Conservation (phyloP, 1,284 basidiomycete genomes). For the Trametes pubescens region DNA sequence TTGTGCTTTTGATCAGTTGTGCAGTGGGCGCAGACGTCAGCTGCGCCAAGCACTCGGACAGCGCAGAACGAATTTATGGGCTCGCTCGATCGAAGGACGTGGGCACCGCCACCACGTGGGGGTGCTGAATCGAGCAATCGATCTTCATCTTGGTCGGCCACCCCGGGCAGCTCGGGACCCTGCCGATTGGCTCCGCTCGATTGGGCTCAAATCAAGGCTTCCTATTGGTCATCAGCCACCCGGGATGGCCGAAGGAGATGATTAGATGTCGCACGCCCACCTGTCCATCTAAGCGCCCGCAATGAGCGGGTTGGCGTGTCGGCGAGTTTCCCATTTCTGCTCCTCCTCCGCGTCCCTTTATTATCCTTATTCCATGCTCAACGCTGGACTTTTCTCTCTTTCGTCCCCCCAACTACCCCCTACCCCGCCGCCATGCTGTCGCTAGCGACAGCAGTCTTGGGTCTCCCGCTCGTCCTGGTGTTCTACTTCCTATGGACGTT, state of each 20-base stretch:
- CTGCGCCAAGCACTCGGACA: too few relatives aligned
- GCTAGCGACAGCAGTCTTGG: constrained; percentile 12
- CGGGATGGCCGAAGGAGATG: constrained; percentile 25
- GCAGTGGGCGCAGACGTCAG: too few relatives aligned
- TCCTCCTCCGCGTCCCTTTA: constrained; percentile 21
- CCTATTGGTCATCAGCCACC: constrained; percentile 18
- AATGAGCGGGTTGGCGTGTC: constrained; percentile 14
- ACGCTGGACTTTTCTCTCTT: constrained; percentile 11
- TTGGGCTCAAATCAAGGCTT: background rate
- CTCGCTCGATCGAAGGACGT: background rate
- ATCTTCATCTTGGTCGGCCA: constrained; percentile 9
- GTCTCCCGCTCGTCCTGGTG: constrained; percentile 15
- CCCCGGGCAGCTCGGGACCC: constrained; percentile 25
- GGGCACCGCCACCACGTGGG: constrained; percentile 19
- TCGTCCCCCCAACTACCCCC: constrained; percentile 11
- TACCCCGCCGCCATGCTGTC: constrained; percentile 17
- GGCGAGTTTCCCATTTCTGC: constrained; percentile 13
- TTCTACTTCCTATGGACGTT: constrained; percentile 46
- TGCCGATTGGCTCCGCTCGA: constrained; percentile 20
- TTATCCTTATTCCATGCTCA: constrained; percentile 29
- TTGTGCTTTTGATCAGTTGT: too few relatives aligned
- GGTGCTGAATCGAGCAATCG: constrained; percentile 7
- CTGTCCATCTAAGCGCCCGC: constrained; percentile 10
- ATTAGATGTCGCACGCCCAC: constrained; percentile 21
- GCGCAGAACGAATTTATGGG: background rate